Percentiles rank a stretch among this genome's conserved stretches.
Conservation (phyloP, 1,284 basidiomycete species). For the Apiotrichum gracile region DNA sequence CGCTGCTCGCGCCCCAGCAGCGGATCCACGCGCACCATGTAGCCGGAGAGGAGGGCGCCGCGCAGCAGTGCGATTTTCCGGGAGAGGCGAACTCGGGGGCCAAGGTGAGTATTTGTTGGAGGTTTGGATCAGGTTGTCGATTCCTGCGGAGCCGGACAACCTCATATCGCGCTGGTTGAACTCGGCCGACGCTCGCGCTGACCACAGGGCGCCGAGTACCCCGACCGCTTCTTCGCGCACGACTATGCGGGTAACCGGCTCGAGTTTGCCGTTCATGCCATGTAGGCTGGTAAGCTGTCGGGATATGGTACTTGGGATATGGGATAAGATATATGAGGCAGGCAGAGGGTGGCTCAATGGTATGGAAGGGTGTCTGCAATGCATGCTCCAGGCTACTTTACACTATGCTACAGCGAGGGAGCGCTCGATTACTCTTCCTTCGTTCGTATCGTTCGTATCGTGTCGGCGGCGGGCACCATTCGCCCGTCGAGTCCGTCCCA, state of each 20-base stretch:
- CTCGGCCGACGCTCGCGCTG: background rate
- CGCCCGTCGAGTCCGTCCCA: too few species aligned
- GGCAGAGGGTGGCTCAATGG: too few species aligned
- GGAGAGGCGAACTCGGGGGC: conserved; percentile 38
- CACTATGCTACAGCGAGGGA: too few species aligned
- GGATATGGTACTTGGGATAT: too few species aligned
- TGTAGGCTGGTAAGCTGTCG: too few species aligned
- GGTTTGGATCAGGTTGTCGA: background rate
- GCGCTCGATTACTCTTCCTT: too few species aligned
- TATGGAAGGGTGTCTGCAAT: too few species aligned
- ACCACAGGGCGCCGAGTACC: conserved; percentile 38
- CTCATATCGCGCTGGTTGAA: too few species aligned
- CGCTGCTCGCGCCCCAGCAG: conserved; percentile 33
- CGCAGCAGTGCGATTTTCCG: conserved; percentile 33
- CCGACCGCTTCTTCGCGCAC: conserved; percentile 38
- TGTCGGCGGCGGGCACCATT: too few species aligned
- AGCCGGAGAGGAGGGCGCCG: conserved; percentile 20
- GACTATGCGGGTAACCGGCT: conserved; percentile 44
- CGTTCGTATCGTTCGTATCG: too few species aligned
- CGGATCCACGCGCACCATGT: conserved; percentile 32
- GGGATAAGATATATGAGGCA: too few species aligned
- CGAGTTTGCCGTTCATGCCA: conserved; percentile 26
- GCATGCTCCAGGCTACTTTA: too few species aligned
- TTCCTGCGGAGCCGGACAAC: background rate
- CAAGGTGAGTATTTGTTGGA: conserved; percentile 18